These are phyloP conservation scores for Geranium brycei DNA, from an alignment of 345 rosid genomes.

Conservation along the genomic window DNA sequence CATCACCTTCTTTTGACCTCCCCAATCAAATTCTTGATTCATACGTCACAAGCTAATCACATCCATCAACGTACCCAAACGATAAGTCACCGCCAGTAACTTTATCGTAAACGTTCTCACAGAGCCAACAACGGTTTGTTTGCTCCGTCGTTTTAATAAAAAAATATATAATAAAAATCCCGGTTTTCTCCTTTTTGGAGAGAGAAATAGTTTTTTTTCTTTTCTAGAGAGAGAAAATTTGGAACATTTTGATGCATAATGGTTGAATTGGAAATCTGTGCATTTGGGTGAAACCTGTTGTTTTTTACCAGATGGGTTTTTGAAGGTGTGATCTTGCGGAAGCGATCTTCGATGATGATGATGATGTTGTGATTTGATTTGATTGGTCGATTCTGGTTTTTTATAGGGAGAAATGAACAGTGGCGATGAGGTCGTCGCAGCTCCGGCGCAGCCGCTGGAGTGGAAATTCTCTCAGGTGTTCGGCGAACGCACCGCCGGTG, in stretches of 20 bases:
- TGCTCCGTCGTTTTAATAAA: no score
- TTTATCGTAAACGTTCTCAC: no score
- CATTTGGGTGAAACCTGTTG: background rate
- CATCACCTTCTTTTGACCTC: no score
- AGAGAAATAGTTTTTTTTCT: no score
- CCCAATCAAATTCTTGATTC: no score
- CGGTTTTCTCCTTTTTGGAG: no score
- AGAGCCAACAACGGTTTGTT: no score
- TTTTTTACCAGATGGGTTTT: background rate
- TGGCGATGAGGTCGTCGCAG: background rate
- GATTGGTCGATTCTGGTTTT: background rate
- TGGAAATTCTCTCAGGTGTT: background rate
- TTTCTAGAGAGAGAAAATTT: no score
- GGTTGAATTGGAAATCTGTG: background rate
- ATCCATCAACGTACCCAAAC: no score
- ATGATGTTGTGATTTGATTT: background rate
- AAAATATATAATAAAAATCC: no score
- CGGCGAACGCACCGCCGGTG: background rate
- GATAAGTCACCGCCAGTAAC: no score
- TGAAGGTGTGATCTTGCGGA: background rate
- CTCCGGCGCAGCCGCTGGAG: constrained; percentile 1
- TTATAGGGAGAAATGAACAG: background rate
- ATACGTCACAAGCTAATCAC: no score
- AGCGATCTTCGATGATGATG: background rate
- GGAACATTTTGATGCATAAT: background rate